Evolutionary conservation across 768 basidiomycete species (phyloP), one percentile per base, ranked within the genome.

Genomic region (Podaxis mareebaensis): DNA sequence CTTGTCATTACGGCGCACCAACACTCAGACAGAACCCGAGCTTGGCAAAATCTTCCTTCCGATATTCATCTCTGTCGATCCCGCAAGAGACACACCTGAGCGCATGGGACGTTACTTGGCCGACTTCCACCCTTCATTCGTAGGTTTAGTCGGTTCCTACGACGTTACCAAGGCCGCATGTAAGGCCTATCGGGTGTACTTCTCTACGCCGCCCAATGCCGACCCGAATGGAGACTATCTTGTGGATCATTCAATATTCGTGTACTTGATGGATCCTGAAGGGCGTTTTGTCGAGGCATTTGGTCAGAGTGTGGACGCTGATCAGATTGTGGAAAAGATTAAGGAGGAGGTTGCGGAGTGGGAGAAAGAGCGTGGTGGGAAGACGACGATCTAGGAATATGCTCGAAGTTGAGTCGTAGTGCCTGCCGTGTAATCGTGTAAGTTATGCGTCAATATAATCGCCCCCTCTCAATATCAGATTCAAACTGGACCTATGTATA

Each of bases 261-360:
- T 99, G 68, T 99, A 99, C 76, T 84, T 99, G 39, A 97, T 99
- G 95, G 95, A 98, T 70, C 96, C 97, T 1, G 75, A 87, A 4
- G 97, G 96, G 1, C 83, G 90, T 71, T 99, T 99, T 68, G 93
- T 98, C 0, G 95, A 99, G 65, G 97, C 97, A 1, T 98, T 98
- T 74, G 97, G 97, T 4, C 95, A 97, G 79, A 83, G 81, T 55
- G 88, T 83, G 58, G 83, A 83, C 0, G 81, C 85, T 12, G 83
- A 87, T 22, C 90, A 93, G 8, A 88, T 97, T 12, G 76, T 86
- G 11, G 77, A 78, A 51, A 85, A 85, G 68, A 83, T 91, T 53
- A 74, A 80, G 60, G 84, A 85, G 68, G 85, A 70, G 12, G 67
- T 85, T 44, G 68, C 53, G 2, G 76, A 79, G 59, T 84, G 81